These are phyloP conservation scores for Cyclocybe aegerita DNA, from an alignment of 768 basidiomycete genomes.

Conservation along the genomic window DNA sequence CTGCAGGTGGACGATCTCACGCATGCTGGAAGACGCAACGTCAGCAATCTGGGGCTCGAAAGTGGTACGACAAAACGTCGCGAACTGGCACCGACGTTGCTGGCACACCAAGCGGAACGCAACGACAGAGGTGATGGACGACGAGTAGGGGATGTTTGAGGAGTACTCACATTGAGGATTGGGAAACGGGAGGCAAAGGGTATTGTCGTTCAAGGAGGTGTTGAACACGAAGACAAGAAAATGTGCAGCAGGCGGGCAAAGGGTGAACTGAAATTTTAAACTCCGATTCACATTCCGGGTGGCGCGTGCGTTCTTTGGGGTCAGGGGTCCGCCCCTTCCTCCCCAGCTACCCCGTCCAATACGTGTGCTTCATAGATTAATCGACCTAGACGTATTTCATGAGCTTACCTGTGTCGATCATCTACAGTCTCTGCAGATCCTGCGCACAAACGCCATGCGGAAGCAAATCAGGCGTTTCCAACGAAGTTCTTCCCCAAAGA, in stretches of 20 bases:
- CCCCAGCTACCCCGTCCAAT: background rate
- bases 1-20: constrained; percentile 99
- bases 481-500: no score
- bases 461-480: no score
- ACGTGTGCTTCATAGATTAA: no score
- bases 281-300: constrained; percentile 44
- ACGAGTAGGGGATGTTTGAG: background rate
- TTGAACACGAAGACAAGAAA: constrained; percentile 48
- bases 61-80: constrained; percentile 50
- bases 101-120: constrained; percentile 16
- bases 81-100: constrained; percentile 29
- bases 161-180: constrained; percentile 42
- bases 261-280: constrained; percentile 40
- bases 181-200: constrained; percentile 28
- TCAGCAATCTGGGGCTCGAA: constrained; percentile 28
- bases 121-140: constrained; percentile 11
- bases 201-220: constrained; percentile 42
- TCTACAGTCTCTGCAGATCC: no score
- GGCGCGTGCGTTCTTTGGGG: constrained; percentile 30
- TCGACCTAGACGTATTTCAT: no score
- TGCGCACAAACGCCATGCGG: no score
- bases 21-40: constrained; percentile 65
- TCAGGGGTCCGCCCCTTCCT: constrained; percentile 15
- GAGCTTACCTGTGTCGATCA: no score
- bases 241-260: constrained; percentile 37